These are phyloP conservation scores for Mrakia blollopis DNA, from an alignment of 768 basidiomycete genomes.

Conservation along the genomic window DNA sequence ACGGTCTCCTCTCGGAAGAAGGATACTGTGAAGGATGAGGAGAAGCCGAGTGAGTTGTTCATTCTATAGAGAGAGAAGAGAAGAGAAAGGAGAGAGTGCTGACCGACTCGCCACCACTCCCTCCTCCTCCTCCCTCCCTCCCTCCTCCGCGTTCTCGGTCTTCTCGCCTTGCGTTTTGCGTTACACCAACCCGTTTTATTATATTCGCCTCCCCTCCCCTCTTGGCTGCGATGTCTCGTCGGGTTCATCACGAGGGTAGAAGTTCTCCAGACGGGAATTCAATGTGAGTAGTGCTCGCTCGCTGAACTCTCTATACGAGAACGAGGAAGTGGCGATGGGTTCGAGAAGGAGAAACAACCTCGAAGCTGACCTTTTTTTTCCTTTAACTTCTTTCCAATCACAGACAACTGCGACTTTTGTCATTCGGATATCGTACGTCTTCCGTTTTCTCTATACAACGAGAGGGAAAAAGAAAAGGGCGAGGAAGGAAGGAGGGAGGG, in stretches of 20 bases:
- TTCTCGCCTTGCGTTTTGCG: neutral
- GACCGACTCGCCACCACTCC: neutral
- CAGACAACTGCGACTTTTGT: constrained; percentile 33
- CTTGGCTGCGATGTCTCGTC: neutral
- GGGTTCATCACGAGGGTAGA: neutral
- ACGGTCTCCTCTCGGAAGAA: constrained; percentile 22
- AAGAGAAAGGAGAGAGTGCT: neutral
- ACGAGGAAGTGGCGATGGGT: neutral
- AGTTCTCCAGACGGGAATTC: constrained; percentile 11
- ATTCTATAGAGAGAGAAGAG: neutral
- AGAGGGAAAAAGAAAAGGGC: too few relatives aligned
- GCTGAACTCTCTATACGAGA: neutral
- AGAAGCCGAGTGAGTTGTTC: neutral
- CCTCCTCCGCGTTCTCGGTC: neutral
- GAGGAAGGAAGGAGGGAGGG: neutral
- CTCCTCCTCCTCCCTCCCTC: neutral
- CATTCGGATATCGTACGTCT: constrained; percentile 30
- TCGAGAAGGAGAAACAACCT: too few relatives aligned
- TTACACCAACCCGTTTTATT: neutral
- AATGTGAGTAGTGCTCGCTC: constrained; percentile 26
- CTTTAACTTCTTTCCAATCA: neutral
- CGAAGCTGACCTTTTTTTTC: neutral
- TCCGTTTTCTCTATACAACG: neutral
- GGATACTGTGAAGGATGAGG: constrained; percentile 2
- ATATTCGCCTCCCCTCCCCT: neutral